phyloP scores from a whole-genome alignment of 78 protist species.

The Ministeria vibrans region DNA sequence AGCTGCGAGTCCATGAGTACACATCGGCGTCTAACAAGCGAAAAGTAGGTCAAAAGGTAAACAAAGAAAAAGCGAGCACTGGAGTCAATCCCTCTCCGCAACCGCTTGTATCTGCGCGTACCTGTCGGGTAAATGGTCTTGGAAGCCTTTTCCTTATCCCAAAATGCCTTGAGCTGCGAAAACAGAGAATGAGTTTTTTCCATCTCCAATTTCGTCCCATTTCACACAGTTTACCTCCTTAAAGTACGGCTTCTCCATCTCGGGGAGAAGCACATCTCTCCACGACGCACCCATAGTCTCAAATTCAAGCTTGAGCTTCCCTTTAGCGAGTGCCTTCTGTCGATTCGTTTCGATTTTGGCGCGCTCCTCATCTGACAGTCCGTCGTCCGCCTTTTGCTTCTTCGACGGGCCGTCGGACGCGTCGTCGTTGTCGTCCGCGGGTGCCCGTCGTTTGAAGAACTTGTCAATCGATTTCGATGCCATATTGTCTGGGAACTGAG shows the following conservation, averaged over 20 bases:
- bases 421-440: too few relatives aligned
- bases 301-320: neutral
- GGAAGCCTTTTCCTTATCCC: neutral
- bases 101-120: neutral
- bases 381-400: too few relatives aligned
- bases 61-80: neutral
- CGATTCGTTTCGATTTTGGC: too few relatives aligned
- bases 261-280: neutral
- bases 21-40: neutral
- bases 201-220: neutral
- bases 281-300: neutral
- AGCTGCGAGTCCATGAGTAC: neutral
- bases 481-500: too few relatives aligned
- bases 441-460: too few relatives aligned
- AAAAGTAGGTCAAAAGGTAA: neutral
- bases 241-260: neutral
- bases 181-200: neutral
- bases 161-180: neutral
- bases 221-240: neutral
- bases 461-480: too few relatives aligned
- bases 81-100: neutral
- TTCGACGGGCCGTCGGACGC: too few relatives aligned
- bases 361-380: too few relatives aligned
- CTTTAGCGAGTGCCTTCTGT: too few relatives aligned
- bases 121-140: neutral